A percentile compares a stretch with the other conserved stretches of the same genome.
Evolutionary conservation across 768 basidiomycete species (phyloP).

Genomic region (Pleurotus eryngii): DNA sequence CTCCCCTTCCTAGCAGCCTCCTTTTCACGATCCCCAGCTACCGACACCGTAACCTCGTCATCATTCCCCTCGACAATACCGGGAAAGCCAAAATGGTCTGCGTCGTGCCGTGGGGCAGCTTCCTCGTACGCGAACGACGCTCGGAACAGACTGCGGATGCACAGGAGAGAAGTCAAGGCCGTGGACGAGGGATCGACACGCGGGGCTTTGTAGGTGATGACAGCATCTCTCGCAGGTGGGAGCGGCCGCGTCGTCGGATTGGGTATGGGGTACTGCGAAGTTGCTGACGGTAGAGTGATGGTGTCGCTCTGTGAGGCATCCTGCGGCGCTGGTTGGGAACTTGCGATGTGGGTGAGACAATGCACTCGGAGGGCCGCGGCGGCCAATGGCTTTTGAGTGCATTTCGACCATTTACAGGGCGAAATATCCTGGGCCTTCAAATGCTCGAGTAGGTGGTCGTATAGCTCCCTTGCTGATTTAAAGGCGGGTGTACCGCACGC

Average conservation of each 20-base stretch:
- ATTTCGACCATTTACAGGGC: slow-evolving; percentile 73
- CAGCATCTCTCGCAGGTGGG: slow-evolving; percentile 67
- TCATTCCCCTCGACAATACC: slow-evolving; percentile 78
- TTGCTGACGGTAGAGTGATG: slow-evolving; percentile 60
- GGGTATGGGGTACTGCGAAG: slow-evolving; percentile 52
- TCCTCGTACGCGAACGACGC: slow-evolving; percentile 74
- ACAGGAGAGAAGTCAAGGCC: slow-evolving; percentile 77
- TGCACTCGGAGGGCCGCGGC: slow-evolving; percentile 60
- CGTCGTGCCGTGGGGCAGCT: slow-evolving; percentile 65
- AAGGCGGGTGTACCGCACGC: slow-evolving; percentile 49
- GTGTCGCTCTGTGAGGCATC: slow-evolving; percentile 72
- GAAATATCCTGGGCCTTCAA: slow-evolving; percentile 28
- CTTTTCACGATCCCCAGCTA: slow-evolving; percentile 44
- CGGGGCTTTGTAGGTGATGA: slow-evolving; percentile 57
- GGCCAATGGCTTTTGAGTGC: slow-evolving; percentile 43
- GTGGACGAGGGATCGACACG: slow-evolving; percentile 64
- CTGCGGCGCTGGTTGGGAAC: slow-evolving; percentile 48
- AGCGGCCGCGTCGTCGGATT: slow-evolving; percentile 65
- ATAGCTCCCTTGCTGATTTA: slow-evolving; percentile 58
- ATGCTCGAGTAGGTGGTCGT: slow-evolving; percentile 66
- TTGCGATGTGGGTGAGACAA: slow-evolving; percentile 73
- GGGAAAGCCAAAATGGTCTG: slow-evolving; percentile 89
- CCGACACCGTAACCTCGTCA: slow-evolving; percentile 31
- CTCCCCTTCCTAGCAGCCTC: slow-evolving; percentile 74
- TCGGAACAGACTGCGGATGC: slow-evolving; percentile 81